Conservation (phyloP, 1,284 basidiomycete genomes). For the Cronartium quercuum region DNA sequence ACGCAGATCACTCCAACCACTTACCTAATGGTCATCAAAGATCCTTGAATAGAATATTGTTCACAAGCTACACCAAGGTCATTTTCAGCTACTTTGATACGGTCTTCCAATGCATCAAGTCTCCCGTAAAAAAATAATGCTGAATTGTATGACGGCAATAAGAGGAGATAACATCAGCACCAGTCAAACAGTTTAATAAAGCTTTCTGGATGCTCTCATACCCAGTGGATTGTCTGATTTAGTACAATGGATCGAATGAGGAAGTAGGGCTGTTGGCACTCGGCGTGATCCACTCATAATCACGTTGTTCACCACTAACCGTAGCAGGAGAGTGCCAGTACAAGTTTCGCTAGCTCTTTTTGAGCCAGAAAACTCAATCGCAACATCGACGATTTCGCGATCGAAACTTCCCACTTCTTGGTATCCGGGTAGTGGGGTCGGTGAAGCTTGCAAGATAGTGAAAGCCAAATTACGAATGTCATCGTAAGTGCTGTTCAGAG, state of each 20-base stretch:
- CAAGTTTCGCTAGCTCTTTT: slow-evolving; percentile 23
- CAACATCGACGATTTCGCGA: neutral
- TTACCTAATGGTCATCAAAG: slow-evolving; percentile 23
- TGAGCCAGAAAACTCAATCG: slow-evolving; percentile 9
- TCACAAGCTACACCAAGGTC: slow-evolving; percentile 21
- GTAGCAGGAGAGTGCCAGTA: slow-evolving; percentile 25
- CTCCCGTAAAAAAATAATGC: slow-evolving; percentile 26
- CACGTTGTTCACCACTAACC: slow-evolving; percentile 15
- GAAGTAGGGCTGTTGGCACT: slow-evolving; percentile 5
- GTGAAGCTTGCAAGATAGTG: neutral
- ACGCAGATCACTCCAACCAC: neutral
- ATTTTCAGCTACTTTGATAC: slow-evolving; percentile 9
- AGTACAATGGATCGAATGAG: neutral
- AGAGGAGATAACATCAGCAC: neutral
- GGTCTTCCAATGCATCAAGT: slow-evolving; percentile 18
- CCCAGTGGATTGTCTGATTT: slow-evolving; percentile 7
- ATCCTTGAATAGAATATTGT: slow-evolving; percentile 16
- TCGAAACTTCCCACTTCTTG: neutral
- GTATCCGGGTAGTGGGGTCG: neutral
- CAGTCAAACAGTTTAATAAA: neutral
- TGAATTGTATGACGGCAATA: neutral
- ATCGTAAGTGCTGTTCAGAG: slow-evolving; percentile 26
- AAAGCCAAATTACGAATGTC: slow-evolving; percentile 27
- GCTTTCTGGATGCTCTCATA: neutral
- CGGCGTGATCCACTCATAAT: neutral